A percentile compares a stretch with the other conserved stretches of the same genome.
Evolutionary conservation across 768 basidiomycete genomes (phyloP).

Genomic region (Rhizopogon vulgaris): DNA sequence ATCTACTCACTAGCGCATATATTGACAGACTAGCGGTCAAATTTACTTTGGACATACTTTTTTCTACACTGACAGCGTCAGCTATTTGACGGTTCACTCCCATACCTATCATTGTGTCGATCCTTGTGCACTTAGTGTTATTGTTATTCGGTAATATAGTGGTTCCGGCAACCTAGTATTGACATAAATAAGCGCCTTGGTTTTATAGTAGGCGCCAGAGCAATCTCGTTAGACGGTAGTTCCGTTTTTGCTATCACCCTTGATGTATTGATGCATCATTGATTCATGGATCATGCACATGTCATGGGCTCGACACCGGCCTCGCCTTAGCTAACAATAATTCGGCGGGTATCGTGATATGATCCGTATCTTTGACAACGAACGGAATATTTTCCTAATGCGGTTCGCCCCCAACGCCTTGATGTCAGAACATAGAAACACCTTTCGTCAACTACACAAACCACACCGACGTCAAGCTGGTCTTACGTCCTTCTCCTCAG

Average conservation of each 20-base stretch:
- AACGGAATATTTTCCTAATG: not conserved
- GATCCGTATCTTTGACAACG: not conserved
- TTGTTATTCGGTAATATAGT: not conserved
- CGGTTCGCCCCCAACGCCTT: not conserved
- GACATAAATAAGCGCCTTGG: not conserved
- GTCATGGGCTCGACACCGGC: no score
- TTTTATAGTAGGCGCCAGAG: no score
- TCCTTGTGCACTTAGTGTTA: not conserved
- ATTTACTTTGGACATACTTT: not conserved
- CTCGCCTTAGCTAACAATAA: no score
- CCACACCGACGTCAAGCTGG: not conserved
- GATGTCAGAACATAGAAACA: not conserved
- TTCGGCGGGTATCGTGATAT: not conserved
- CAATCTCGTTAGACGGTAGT: not conserved
- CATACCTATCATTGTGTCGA: not conserved
- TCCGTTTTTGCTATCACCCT: not conserved
- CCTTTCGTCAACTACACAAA: not conserved
- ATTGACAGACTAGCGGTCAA: no score
- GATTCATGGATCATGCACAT: not conserved
- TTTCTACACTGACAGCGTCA: not conserved
- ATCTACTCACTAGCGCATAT: not conserved
- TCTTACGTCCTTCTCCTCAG: not conserved
- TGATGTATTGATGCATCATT: no score
- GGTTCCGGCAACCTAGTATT: not conserved
- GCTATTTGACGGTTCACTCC: not conserved